Evolutionary conservation across 176 grass and related monocot species (phyloP).

Genomic region (Elaeis guineensis): DNA sequence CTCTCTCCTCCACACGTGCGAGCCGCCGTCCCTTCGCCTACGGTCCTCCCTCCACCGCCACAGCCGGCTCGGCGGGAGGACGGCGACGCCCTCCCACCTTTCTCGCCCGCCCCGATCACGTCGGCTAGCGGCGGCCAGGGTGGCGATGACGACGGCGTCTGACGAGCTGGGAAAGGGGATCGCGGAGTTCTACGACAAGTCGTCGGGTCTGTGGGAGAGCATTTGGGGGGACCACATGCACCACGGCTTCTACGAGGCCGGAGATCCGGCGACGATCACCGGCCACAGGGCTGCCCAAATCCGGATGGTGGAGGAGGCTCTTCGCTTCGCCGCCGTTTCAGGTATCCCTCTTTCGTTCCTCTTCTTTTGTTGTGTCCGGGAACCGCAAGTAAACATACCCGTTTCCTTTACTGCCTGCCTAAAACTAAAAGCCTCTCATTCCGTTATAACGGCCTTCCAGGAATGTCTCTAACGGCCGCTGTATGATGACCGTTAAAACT

Average conservation of each 20-base stretch:
- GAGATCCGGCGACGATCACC: conserved; percentile 35
- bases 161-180: conserved; percentile 82
- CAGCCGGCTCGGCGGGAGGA: not conserved
- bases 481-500: too few relatives aligned
- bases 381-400: too few relatives aligned
- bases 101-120: not conserved
- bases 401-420: too few relatives aligned
- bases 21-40: not conserved
- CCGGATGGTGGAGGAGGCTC: conserved; percentile 89
- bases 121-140: conserved; percentile 14
- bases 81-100: too few relatives aligned
- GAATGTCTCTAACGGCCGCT: too few relatives aligned
- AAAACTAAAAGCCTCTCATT: too few relatives aligned
- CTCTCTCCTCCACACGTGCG: conserved; percentile 22
- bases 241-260: conserved; percentile 75
- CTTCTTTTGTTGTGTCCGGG: too few relatives aligned
- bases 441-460: too few relatives aligned
- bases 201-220: conserved; percentile 74
- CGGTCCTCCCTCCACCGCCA: not conserved
- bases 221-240: conserved; percentile 99
- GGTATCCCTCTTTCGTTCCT: conserved; percentile 19
- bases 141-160: not conserved
- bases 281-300: conserved; percentile 78
- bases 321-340: conserved; percentile 66
- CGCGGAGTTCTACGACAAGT: conserved; percentile 94